Evolutionary conservation across 805 yeast species (phyloP).

Genomic region (Clavispora phyllophila): DNA sequence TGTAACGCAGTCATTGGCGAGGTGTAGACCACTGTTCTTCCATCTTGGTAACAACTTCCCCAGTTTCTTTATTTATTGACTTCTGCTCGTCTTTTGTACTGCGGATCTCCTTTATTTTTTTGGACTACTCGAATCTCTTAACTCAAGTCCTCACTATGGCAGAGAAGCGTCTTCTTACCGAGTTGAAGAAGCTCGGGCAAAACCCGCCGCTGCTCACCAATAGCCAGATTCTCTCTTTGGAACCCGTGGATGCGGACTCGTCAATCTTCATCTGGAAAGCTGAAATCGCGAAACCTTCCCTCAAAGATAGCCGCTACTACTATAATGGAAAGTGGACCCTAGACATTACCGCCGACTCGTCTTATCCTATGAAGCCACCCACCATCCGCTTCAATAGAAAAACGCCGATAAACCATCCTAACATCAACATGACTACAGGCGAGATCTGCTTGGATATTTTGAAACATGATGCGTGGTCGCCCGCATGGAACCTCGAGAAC

Average conservation of each 20-base stretch:
- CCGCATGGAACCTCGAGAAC: conserved; percentile 63
- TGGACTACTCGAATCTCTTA: too few species aligned
- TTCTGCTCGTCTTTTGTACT: too few species aligned
- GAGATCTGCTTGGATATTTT: conserved; percentile 69
- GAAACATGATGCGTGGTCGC: conserved; percentile 58
- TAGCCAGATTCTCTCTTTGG: conserved; percentile 37
- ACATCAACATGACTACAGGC: conserved; percentile 44
- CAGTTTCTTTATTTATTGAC: not conserved
- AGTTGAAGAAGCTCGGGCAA: conserved; percentile 28
- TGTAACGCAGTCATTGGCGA: too few species aligned
- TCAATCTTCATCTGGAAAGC: conserved; percentile 13
- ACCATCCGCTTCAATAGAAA: conserved; percentile 39
- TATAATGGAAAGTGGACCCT: conserved; percentile 49
- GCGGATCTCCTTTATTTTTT: too few species aligned
- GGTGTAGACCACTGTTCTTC: too few species aligned
- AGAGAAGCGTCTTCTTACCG: conserved; percentile 37
- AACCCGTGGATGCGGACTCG: conserved; percentile 31
- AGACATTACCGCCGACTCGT: conserved; percentile 37
- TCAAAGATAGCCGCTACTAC: conserved; percentile 44
- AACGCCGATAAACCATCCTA: conserved; percentile 40
- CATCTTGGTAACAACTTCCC: too few species aligned
- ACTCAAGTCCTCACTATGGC: conserved; percentile 25
- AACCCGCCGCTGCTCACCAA: conserved; percentile 23
- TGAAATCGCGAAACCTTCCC: conserved; percentile 21
- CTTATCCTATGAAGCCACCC: conserved; percentile 62